These are phyloP conservation scores for Mycena albidolilacea DNA, from an alignment of 768 basidiomycete genomes.

Conservation along the genomic window DNA sequence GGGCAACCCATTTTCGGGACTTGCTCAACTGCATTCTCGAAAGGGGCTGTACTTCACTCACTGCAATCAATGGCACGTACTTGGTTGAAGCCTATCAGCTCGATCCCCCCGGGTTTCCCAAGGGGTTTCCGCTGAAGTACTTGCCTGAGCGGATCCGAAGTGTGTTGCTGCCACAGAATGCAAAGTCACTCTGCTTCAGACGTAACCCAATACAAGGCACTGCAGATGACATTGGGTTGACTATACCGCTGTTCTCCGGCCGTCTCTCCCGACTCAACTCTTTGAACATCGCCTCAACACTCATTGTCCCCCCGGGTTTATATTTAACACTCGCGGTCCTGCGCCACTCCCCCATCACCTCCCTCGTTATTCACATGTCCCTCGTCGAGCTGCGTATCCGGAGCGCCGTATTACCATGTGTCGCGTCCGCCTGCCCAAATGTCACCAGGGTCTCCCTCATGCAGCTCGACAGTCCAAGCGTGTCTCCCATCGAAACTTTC, in stretches of 20 bases:
- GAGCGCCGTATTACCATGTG: too few relatives aligned
- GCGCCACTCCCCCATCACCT: not conserved
- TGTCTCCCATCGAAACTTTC: too few relatives aligned
- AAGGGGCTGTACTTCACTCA: not conserved
- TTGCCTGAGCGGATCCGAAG: not conserved
- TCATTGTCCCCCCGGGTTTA: conserved; percentile 5
- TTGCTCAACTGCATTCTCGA: conserved; percentile 11
- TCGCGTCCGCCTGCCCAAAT: too few relatives aligned
- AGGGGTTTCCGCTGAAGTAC: too few relatives aligned
- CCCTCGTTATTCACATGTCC: not conserved
- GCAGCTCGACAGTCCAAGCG: too few relatives aligned
- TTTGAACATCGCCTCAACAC: not conserved
- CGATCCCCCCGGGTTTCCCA: not conserved
- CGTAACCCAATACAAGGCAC: not conserved
- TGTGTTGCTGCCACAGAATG: not conserved
- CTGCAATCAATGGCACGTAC: not conserved
- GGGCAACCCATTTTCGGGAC: not conserved
- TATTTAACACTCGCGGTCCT: conserved; percentile 5
- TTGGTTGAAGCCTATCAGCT: conserved; percentile 7
- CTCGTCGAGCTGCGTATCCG: not conserved
- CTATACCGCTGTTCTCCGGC: not conserved
- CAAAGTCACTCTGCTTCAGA: not conserved
- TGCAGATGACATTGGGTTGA: not conserved
- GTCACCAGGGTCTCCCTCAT: too few relatives aligned
- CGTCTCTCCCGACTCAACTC: not conserved